Conservation (phyloP, 495 filamentous ascomycete genomes). For the Lasiosphaeris hirsuta region DNA sequence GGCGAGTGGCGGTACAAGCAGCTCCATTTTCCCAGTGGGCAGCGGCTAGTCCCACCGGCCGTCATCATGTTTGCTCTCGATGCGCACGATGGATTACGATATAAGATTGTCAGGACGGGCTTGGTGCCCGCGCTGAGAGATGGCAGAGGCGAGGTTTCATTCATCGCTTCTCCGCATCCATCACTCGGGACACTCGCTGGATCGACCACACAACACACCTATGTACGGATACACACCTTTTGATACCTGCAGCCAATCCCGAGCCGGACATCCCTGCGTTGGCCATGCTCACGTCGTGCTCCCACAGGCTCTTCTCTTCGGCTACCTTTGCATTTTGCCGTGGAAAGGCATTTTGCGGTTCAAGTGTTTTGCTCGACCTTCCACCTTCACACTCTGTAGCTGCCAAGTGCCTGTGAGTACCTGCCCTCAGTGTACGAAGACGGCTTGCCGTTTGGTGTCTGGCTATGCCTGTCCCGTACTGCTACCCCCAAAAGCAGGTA, state of each 20-base stretch:
- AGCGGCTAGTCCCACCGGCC: no score
- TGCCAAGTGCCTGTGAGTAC: not conserved
- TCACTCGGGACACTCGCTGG: no score
- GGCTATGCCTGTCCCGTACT: not conserved
- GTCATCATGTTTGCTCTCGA: no score
- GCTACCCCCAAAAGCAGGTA: constrained; percentile 5
- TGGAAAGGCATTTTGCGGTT: constrained; percentile 25
- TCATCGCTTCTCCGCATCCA: not conserved
- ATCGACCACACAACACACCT: not conserved
- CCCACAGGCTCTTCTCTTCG: constrained; percentile 9
- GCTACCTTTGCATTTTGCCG: constrained; percentile 27
- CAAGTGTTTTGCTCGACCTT: constrained; percentile 19
- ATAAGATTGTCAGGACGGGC: no score
- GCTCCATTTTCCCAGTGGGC: no score
- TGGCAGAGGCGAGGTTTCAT: not conserved
- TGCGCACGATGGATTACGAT: no score
- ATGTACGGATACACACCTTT: not conserved
- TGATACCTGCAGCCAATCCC: constrained; percentile 7
- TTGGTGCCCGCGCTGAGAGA: no score
- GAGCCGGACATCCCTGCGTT: not conserved
- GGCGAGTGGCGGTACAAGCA: no score
- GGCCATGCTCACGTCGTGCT: not conserved
- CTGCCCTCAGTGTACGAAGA: not conserved
- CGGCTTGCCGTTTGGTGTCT: not conserved
- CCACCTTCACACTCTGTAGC: no score